These are phyloP conservation scores for Ceratobasidium sp. DNA, from an alignment of 1,284 basidiomycete genomes.

Conservation along the genomic window DNA sequence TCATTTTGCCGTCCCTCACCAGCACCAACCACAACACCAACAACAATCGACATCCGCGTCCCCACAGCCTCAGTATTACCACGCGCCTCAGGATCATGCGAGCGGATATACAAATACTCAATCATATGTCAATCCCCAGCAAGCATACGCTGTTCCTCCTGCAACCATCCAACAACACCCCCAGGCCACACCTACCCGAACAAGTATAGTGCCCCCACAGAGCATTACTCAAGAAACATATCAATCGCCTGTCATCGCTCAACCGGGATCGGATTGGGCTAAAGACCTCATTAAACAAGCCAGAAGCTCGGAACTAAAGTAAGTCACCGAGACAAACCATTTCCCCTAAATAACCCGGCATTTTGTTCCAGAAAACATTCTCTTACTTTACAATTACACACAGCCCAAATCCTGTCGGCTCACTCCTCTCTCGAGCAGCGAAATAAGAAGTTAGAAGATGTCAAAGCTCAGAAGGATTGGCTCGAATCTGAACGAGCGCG, in stretches of 20 bases:
- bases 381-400: constrained; percentile 75
- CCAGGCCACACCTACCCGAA: constrained; percentile 22
- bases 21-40: constrained; percentile 39
- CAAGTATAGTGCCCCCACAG: constrained; percentile 24
- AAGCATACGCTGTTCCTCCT: constrained; percentile 22
- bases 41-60: constrained; percentile 16
- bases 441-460: constrained; percentile 72
- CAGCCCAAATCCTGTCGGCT: constrained; percentile 80
- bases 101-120: constrained; percentile 32
- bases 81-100: constrained; percentile 26
- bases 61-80: constrained; percentile 31
- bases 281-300: constrained; percentile 79
- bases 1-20: constrained; percentile 35
- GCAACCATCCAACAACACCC: constrained; percentile 21
- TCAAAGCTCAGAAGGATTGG: constrained; percentile 74
- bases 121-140: constrained; percentile 24
- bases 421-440: constrained; percentile 76
- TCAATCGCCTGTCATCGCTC: constrained; percentile 62
- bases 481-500: constrained; percentile 67
- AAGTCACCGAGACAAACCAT: constrained; percentile 46
- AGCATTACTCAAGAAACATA: constrained; percentile 51
- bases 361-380: constrained; percentile 68
- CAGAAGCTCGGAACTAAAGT: constrained; percentile 82
- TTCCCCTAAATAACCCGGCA: background rate
- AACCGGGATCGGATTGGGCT: constrained; percentile 71